These are phyloP conservation scores for Naganishia sp. DNA, from an alignment of 1,284 basidiomycete species.

Conservation along the genomic window DNA sequence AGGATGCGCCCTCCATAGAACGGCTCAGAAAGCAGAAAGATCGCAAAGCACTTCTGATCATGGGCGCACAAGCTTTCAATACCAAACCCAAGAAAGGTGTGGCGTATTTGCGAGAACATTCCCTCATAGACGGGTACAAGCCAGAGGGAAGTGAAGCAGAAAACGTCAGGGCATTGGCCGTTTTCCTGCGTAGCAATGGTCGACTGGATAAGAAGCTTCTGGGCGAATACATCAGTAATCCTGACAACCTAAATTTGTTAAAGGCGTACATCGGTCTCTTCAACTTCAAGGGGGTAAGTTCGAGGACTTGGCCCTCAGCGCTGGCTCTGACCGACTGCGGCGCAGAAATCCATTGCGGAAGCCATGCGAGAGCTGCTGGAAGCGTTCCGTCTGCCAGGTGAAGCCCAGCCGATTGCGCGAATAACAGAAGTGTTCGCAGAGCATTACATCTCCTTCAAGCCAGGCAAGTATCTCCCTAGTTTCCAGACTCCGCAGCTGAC, in stretches of 20 bases:
- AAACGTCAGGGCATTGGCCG: slow-evolving; percentile 64
- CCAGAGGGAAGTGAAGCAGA: slow-evolving; percentile 58
- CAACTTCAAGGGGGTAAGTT: slow-evolving; percentile 81
- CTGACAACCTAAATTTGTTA: slow-evolving; percentile 81
- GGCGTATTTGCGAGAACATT: slow-evolving; percentile 85
- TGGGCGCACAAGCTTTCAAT: slow-evolving; percentile 87
- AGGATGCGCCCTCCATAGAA: slow-evolving; percentile 63
- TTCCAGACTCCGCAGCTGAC: neutral
- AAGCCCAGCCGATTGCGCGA: slow-evolving; percentile 88
- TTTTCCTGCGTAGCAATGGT: slow-evolving; percentile 81
- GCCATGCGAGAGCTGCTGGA: slow-evolving; percentile 94
- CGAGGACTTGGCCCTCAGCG: neutral
- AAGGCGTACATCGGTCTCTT: slow-evolving; percentile 86
- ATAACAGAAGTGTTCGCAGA: slow-evolving; percentile 96
- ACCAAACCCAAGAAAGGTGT: slow-evolving; percentile 91
- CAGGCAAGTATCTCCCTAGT: slow-evolving; percentile 59
- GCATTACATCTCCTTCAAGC: slow-evolving; percentile 80
- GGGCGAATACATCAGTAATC: slow-evolving; percentile 89
- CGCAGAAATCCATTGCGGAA: slow-evolving; percentile 87
- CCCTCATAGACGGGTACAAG: slow-evolving; percentile 60
- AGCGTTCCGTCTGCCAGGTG: slow-evolving; percentile 91
- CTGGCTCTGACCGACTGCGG: slow-evolving; percentile 30
- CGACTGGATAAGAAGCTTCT: slow-evolving; percentile 90
- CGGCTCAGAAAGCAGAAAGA: slow-evolving; percentile 73
- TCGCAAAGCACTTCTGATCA: slow-evolving; percentile 80